Conservation (phyloP, 2,329 filamentous ascomycete genomes). For the Amesomyces nigricolor region DNA sequence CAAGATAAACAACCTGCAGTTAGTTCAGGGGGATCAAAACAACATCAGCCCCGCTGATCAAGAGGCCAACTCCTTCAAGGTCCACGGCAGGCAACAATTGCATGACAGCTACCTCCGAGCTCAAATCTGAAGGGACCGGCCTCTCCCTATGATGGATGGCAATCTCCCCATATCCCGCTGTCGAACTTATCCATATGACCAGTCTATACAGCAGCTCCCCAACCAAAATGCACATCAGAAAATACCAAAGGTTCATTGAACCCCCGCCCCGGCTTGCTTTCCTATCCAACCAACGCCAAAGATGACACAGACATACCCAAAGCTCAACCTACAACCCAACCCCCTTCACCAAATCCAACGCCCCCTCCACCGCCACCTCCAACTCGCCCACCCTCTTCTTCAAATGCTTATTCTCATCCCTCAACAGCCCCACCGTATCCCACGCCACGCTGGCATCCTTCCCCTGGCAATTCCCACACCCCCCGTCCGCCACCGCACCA, state of each 20-base stretch:
- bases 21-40: too few relatives aligned
- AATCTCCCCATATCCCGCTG: too few relatives aligned
- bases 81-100: too few relatives aligned
- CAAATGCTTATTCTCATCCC: slow-evolving; percentile 57
- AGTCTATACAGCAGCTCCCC: too few relatives aligned
- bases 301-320: not conserved
- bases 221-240: too few relatives aligned
- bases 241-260: not conserved
- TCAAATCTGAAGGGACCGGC: too few relatives aligned
- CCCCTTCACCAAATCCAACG: slow-evolving; percentile 54
- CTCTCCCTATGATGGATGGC: too few relatives aligned
- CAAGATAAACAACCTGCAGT: too few relatives aligned
- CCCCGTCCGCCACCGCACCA: slow-evolving; percentile 23
- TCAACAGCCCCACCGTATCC: slow-evolving; percentile 57
- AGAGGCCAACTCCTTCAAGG: too few relatives aligned
- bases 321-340: slow-evolving; percentile 37
- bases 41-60: too few relatives aligned
- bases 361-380: slow-evolving; percentile 55
- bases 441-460: slow-evolving; percentile 56
- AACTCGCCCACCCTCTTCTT: slow-evolving; percentile 55
- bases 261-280: not conserved
- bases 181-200: too few relatives aligned
- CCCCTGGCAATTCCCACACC: slow-evolving; percentile 53
- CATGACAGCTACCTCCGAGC: too few relatives aligned
- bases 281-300: not conserved